Base-by-base conservation (phyloP, 2,329 filamentous ascomycete species). In the Atkinsonella hypoxylon region DNA sequence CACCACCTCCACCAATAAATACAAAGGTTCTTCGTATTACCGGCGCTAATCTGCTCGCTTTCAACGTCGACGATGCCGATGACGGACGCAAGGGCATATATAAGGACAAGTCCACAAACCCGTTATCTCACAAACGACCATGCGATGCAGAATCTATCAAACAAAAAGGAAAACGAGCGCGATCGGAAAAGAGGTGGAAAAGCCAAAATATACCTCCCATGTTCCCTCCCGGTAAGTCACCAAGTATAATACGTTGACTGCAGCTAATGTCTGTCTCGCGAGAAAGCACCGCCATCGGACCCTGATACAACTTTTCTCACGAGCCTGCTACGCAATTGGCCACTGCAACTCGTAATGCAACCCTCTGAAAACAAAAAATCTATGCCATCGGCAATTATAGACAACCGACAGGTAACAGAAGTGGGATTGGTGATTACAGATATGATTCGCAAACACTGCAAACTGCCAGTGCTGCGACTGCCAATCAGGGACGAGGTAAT, bases 381-480 rank as follows among this genome's bases (percentile, higher is more conserved):
- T 8, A 30, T 22, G n/a, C 50, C 51, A 1, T 26, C 44, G 6
- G 30, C 42, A 1, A 36, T 45, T 13, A 51, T 48, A 7, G 39
- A 58, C 20, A 10, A 20, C 20, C 48, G 45, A 13, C 20, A 40
- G 3, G 45, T 55, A 10, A 50, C 54, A 2, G 42, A 57, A 15
- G 51, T 48, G 4, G 57, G 58, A 4, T 51, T 59, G 11, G 18
- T 57, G 18, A 31, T 59, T 1, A 52, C 48, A 13, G 52, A 57
- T 12, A 18, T 20, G 2, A 31, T 59, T 4, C 44, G 45, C 12
- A 17, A 11, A 15, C 34, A 44, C 2, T 48, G 50, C 1, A 46
- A 51, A 10, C 26, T 59, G 34, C 56, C 57, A n/a, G 22, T 58
- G 4, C 34, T 59, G 30, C 45, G 31, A n/a, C 49, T 58, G 44